phyloP scores from a whole-genome alignment of 345 rosid genomes.

The Murraya paniculata region DNA sequence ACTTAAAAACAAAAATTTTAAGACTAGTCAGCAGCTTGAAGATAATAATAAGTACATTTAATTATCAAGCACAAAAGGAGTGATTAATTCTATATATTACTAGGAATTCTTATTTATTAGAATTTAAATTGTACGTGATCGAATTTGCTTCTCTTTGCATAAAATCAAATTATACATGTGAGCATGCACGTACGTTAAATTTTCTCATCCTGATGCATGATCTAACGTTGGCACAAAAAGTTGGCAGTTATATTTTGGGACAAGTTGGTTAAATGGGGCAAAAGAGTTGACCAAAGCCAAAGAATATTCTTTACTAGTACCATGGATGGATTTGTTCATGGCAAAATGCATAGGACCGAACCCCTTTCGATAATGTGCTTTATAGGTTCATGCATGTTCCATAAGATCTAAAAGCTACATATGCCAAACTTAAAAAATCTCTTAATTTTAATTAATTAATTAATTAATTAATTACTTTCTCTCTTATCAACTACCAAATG shows the following conservation, averaged over 20 bases:
- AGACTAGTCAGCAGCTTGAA: too few species aligned
- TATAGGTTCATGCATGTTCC: conserved; percentile 21
- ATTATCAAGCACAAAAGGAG: too few species aligned
- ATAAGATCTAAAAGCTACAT: not conserved
- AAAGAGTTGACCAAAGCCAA: not conserved
- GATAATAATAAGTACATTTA: too few species aligned
- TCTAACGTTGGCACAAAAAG: too few species aligned
- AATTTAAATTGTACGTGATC: too few species aligned
- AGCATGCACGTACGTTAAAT: not conserved
- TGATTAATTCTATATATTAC: too few species aligned
- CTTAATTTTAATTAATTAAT: not conserved
- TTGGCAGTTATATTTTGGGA: not conserved
- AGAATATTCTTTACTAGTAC: not conserved
- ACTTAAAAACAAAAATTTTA: too few species aligned
- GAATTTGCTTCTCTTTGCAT: too few species aligned
- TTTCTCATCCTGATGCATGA: too few species aligned
- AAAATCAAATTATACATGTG: too few species aligned
- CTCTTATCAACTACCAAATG: not conserved
- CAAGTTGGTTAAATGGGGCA: not conserved
- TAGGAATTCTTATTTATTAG: too few species aligned
- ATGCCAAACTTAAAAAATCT: not conserved
- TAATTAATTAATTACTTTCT: not conserved
- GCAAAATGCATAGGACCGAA: not conserved
- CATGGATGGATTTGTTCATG: not conserved
- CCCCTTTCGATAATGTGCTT: not conserved